These are phyloP conservation scores for Cladophialophora immunda DNA, from an alignment of 2,329 filamentous ascomycete genomes.

Conservation along the genomic window DNA sequence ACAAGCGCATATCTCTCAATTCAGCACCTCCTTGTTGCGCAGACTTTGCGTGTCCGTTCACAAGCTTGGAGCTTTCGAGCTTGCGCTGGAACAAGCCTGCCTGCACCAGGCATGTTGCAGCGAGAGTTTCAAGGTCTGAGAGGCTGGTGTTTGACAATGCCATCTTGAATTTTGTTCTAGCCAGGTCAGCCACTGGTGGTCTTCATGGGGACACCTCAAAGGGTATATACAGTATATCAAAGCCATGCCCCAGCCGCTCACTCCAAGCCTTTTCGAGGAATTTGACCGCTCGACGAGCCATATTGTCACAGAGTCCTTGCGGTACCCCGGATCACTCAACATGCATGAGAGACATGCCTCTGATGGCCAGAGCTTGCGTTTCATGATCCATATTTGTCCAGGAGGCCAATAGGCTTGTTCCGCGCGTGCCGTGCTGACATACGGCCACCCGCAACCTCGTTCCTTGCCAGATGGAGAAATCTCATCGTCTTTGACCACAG, in stretches of 20 bases:
- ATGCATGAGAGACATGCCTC: not conserved
- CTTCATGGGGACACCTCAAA: not conserved
- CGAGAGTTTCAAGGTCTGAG: constrained; percentile 23
- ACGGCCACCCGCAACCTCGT: not conserved
- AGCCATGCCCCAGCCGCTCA: not conserved
- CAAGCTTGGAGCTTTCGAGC: not conserved
- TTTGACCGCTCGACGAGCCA: not conserved
- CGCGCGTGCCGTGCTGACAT: not conserved
- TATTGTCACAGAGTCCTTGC: not conserved
- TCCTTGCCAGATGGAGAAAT: no score
- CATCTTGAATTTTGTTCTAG: not conserved
- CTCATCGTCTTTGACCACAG: not conserved
- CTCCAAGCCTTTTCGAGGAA: not conserved
- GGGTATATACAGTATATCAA: not conserved
- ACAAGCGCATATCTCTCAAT: constrained; percentile 8
- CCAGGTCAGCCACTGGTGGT: not conserved
- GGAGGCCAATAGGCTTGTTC: not conserved
- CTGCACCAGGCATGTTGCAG: constrained; percentile 21
- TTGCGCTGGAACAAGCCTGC: constrained; percentile 21
- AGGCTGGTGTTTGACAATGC: constrained; percentile 4
- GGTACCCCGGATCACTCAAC: not conserved
- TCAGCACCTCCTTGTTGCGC: not conserved
- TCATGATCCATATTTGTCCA: not conserved
- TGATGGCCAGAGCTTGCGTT: not conserved
- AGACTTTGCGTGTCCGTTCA: not conserved